A percentile compares a stretch with the other conserved stretches of the same genome.
These are phyloP conservation scores for Chlamydomonas reinhardtii DNA, from an alignment of 163 green algal genomes.

Conservation along the genomic window DNA sequence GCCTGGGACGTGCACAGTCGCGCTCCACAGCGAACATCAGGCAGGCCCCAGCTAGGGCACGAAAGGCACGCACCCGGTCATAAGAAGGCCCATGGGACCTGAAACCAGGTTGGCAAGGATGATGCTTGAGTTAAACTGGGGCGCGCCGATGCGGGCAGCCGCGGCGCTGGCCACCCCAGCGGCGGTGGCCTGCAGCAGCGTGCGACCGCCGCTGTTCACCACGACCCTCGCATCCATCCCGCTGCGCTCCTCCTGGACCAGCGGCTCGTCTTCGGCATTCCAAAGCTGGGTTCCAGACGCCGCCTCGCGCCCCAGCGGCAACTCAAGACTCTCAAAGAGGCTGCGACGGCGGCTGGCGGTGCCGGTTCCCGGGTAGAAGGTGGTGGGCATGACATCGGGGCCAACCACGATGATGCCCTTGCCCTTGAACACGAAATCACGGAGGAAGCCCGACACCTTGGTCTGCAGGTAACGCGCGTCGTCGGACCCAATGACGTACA, in stretches of 20 bases:
- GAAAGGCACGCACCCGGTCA: background rate
- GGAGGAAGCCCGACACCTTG: background rate
- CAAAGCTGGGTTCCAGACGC: background rate
- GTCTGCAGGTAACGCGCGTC: background rate
- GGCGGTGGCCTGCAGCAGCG: background rate
- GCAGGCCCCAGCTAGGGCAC: too few relatives aligned
- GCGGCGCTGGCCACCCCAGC: too few relatives aligned
- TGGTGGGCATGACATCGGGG: background rate
- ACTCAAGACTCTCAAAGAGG: background rate
- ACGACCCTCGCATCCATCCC: too few relatives aligned
- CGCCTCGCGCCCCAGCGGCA: too few relatives aligned
- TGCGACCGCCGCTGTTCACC: too few relatives aligned
- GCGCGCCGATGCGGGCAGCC: background rate
- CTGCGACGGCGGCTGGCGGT: background rate
- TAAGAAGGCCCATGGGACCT: background rate
- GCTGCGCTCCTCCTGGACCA: too few relatives aligned
- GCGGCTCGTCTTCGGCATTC: background rate
- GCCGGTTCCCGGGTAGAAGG: background rate
- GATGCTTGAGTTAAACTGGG: background rate
- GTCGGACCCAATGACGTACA: background rate
- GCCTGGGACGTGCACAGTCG: too few relatives aligned
- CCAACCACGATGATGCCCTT: background rate
- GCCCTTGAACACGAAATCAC: background rate
- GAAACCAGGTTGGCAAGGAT: background rate
- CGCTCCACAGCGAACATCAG: too few relatives aligned